phyloP scores from a whole-genome alignment of 108 stramenopile species.

The Pseudonitzschia pungens region DNA sequence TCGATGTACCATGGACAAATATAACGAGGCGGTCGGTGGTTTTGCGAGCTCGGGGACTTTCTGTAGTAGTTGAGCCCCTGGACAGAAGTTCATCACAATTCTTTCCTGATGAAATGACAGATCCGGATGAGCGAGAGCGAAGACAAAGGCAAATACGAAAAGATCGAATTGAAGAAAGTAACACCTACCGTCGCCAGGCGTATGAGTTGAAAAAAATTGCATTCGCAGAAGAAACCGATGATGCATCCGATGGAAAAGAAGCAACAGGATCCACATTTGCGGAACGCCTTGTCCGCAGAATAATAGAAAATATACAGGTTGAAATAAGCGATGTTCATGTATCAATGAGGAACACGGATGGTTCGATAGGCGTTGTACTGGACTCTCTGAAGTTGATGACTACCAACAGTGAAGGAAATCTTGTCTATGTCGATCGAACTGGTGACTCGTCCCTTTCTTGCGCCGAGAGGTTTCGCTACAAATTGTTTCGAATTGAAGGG shows the following conservation, averaged over 20 bases:
- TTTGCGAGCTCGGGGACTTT: slow-evolving; percentile 64
- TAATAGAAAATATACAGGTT: slow-evolving; percentile 83
- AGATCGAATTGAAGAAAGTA: slow-evolving; percentile 40
- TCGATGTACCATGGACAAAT: slow-evolving; percentile 86
- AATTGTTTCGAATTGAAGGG: slow-evolving; percentile 62
- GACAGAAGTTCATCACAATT: slow-evolving; percentile 33
- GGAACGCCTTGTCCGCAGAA: slow-evolving; percentile 67
- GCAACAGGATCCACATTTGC: slow-evolving; percentile 43
- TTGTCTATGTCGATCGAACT: slow-evolving; percentile 74
- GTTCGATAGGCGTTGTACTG: slow-evolving; percentile 63
- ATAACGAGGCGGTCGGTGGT: slow-evolving; percentile 71
- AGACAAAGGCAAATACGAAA: slow-evolving; percentile 33
- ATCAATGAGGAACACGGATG: slow-evolving; percentile 44
- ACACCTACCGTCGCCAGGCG: slow-evolving; percentile 52
- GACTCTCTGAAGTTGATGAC: slow-evolving; percentile 66
- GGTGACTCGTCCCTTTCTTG: slow-evolving; percentile 15
- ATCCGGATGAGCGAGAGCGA: neutral
- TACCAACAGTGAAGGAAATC: slow-evolving; percentile 64
- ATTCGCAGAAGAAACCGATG: slow-evolving; percentile 41
- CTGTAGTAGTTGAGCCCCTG: slow-evolving; percentile 57
- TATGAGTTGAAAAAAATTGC: slow-evolving; percentile 48
- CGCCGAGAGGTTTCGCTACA: slow-evolving; percentile 61
- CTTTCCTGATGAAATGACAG: slow-evolving; percentile 11
- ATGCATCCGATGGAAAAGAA: slow-evolving; percentile 23
- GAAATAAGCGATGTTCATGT: slow-evolving; percentile 79